Evolutionary conservation across 164 flowering plant species (phyloP).

Genomic region (Stephania cephalantha): DNA sequence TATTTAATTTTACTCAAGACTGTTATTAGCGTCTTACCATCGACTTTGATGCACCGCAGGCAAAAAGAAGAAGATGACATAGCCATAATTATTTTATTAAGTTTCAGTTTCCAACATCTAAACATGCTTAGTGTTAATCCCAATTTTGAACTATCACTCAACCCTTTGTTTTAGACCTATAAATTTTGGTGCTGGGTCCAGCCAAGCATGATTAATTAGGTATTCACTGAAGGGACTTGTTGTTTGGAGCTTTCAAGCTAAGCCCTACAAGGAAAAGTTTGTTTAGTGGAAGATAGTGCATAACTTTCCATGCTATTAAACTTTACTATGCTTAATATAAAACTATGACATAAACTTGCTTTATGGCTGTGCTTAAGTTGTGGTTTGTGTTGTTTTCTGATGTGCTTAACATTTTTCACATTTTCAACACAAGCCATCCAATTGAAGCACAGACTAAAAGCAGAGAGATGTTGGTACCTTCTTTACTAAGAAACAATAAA

Average conservation of each 20-base stretch:
- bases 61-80: too few species aligned
- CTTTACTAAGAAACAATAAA: conserved; percentile 3
- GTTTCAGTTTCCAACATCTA: not conserved
- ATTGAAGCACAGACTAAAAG: not conserved
- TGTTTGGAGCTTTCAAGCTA: not conserved
- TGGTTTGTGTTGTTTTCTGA: not conserved
- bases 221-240: not conserved
- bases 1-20: too few species aligned
- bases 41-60: too few species aligned
- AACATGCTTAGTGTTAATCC: not conserved
- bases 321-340: not conserved
- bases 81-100: not conserved
- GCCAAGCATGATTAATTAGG: conserved; percentile 1
- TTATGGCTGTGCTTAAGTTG: not conserved
- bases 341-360: not conserved
- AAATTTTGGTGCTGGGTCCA: conserved; percentile 2
- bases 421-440: not conserved
- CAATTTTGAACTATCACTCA: not conserved
- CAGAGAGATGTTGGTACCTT: not conserved
- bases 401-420: not conserved
- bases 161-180: not conserved
- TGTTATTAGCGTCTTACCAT: too few species aligned
- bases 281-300: conserved; percentile 3
- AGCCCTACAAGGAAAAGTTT: conserved; percentile 2
- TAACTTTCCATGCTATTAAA: not conserved